phyloP scores from a whole-genome alignment of 495 filamentous ascomycete genomes.

The Staphylotrichum tortipilum region DNA sequence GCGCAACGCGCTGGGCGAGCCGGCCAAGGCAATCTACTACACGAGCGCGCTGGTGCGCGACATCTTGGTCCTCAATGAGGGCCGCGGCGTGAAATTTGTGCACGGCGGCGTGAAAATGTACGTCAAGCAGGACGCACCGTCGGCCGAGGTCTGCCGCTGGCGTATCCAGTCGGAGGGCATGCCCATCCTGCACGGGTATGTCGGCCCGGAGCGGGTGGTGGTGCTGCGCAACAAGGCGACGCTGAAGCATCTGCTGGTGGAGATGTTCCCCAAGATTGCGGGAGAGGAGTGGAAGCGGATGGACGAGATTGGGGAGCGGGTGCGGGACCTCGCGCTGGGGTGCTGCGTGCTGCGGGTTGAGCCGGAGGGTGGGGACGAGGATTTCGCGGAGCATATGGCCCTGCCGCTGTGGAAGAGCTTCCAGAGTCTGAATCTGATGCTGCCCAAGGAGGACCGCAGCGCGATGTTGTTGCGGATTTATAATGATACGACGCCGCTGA shows the following conservation, averaged over 20 bases:
- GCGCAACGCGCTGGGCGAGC: conserved; percentile 74
- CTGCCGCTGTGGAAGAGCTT: conserved; percentile 87
- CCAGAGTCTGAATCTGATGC: conserved; percentile 84
- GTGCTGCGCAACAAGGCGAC: conserved; percentile 65
- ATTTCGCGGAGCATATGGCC: conserved; percentile 72
- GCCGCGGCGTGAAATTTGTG: conserved; percentile 84
- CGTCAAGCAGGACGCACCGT: conserved; percentile 90
- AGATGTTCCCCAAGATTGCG: conserved; percentile 87
- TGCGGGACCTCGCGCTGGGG: conserved; percentile 71
- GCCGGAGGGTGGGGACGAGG: conserved; percentile 55
- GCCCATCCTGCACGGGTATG: conserved; percentile 76
- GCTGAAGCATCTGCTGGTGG: conserved; percentile 67
- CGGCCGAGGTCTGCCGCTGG: conserved; percentile 77
- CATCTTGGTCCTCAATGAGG: conserved; percentile 76
- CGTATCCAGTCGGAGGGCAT: conserved; percentile 91
- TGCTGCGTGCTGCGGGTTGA: conserved; percentile 85
- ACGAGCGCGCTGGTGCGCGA: conserved; percentile 74
- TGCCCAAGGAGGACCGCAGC: conserved; percentile 89
- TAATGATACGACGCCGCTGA: conserved; percentile 71
- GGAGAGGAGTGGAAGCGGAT: conserved; percentile 61
- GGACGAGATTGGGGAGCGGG: conserved; percentile 79
- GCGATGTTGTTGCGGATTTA: conserved; percentile 88
- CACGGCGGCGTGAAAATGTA: conserved; percentile 98
- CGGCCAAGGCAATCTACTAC: conserved; percentile 90
- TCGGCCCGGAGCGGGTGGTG: conserved; percentile 70